Conservation (phyloP, 306 rosid species). For the Rosa rugosa region DNA sequence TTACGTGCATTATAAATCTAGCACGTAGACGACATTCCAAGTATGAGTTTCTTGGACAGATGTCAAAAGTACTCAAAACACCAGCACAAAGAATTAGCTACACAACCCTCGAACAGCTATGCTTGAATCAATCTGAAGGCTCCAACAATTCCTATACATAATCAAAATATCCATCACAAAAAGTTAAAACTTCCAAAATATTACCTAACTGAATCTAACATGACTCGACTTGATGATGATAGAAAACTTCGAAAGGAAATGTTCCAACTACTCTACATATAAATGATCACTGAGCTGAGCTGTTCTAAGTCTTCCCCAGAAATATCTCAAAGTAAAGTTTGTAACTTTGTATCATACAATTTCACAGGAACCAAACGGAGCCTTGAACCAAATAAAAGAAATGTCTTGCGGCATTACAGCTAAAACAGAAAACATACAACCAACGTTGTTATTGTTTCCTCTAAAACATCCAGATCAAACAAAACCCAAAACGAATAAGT, state of each 20-base stretch:
- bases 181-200: slow-evolving; percentile 9
- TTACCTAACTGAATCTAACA: slow-evolving; percentile 5
- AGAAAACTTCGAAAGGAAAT: background rate
- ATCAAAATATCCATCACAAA: slow-evolving; percentile 17
- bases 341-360: background rate
- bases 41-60: slow-evolving; percentile 20
- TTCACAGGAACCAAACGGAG: background rate
- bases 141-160: slow-evolving; percentile 31
- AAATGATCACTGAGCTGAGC: slow-evolving; percentile 19
- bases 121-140: slow-evolving; percentile 25
- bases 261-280: background rate
- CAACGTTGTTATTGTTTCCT: background rate
- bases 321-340: background rate
- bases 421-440: background rate
- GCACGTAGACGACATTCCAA: slow-evolving; percentile 12
- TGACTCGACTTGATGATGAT: background rate
- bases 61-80: slow-evolving; percentile 15
- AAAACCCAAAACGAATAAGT: background rate
- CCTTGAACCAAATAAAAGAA: slow-evolving; percentile 12
- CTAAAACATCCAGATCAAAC: slow-evolving; percentile 4
- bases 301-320: background rate
- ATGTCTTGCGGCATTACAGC: background rate
- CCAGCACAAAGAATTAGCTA: slow-evolving; percentile 15
- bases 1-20: slow-evolving; percentile 24
- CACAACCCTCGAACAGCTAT: slow-evolving; percentile 18